A percentile compares a stretch with the other conserved stretches of the same genome.
These are phyloP conservation scores for Tulasnella sp. DNA, from an alignment of 768 basidiomycete species.

Conservation along the genomic window DNA sequence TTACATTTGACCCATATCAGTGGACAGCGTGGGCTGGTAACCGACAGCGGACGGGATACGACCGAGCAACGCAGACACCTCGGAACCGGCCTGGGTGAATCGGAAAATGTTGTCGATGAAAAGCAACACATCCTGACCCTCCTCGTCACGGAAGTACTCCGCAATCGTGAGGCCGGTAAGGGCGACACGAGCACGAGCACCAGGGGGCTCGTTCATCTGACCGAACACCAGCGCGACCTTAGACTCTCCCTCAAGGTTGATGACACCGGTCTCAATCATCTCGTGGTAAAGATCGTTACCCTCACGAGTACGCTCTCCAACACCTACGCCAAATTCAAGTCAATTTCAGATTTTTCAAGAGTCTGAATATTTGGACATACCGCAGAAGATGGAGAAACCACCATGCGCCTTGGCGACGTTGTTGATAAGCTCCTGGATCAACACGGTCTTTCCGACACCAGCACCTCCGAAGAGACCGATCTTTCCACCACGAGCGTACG, in stretches of 20 bases:
- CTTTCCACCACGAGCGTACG: slow-evolving; percentile 99
- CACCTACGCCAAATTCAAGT: slow-evolving; percentile 46
- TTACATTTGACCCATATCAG: slow-evolving; percentile 99
- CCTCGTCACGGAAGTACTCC: slow-evolving; percentile 99
- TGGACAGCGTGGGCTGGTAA: slow-evolving; percentile 99
- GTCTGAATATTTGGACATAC: slow-evolving; percentile 34
- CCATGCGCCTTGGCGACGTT: slow-evolving; percentile 99
- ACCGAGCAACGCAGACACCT: slow-evolving; percentile 98
- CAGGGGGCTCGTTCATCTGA: slow-evolving; percentile 99
- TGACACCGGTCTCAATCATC: slow-evolving; percentile 99
- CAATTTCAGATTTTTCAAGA: neutral
- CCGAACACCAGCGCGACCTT: slow-evolving; percentile 99
- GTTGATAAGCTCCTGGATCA: slow-evolving; percentile 99
- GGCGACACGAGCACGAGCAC: slow-evolving; percentile 99
- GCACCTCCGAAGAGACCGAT: slow-evolving; percentile 99
- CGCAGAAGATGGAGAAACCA: slow-evolving; percentile 99
- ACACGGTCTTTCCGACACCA: slow-evolving; percentile 99
- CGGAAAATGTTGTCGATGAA: slow-evolving; percentile 99
- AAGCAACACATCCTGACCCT: slow-evolving; percentile 99
- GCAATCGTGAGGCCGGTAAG: slow-evolving; percentile 98
- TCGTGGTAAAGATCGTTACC: slow-evolving; percentile 99
- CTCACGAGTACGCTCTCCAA: slow-evolving; percentile 99
- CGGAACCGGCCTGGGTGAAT: slow-evolving; percentile 99
- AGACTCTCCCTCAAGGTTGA: slow-evolving; percentile 98
- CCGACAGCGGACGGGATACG: slow-evolving; percentile 99